phyloP scores from a whole-genome alignment of 768 basidiomycete genomes.

The Dentipellis sp. region DNA sequence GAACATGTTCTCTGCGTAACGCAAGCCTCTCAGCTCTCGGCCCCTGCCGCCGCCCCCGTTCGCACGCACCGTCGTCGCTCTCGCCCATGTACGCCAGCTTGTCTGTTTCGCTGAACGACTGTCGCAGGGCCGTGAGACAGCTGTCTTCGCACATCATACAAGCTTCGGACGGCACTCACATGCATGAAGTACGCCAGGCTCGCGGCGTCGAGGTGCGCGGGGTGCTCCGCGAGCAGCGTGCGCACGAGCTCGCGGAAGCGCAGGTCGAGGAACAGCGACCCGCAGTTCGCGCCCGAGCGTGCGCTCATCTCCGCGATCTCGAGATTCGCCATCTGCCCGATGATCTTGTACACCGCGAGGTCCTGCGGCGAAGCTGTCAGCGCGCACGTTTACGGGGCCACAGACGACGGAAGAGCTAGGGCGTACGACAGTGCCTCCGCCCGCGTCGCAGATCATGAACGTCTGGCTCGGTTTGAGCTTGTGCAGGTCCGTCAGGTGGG shows the following conservation, averaged over 20 bases:
- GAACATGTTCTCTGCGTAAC: slow-evolving; percentile 60
- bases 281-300: slow-evolving; percentile 80
- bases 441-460: slow-evolving; percentile 90
- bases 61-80: slow-evolving; percentile 57
- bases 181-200: slow-evolving; percentile 86
- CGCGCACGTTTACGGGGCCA: slow-evolving; percentile 3
- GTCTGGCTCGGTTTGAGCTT: slow-evolving; percentile 72
- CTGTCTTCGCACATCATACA: too few species aligned
- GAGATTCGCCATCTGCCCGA: slow-evolving; percentile 69
- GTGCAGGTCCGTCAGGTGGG: slow-evolving; percentile 71
- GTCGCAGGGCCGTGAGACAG: background rate
- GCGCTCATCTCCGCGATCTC: slow-evolving; percentile 91
- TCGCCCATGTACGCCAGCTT: slow-evolving; percentile 71
- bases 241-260: slow-evolving; percentile 77
- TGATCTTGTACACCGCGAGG: slow-evolving; percentile 49
- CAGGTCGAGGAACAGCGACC: slow-evolving; percentile 80
- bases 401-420: background rate
- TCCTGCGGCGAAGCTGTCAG: slow-evolving; percentile 23
- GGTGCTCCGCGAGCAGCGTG: slow-evolving; percentile 73
- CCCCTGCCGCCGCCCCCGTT: background rate
- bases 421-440: slow-evolving; percentile 15
- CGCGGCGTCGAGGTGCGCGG: slow-evolving; percentile 73
- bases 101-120: slow-evolving; percentile 78
- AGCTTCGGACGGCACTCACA: background rate
- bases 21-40: background rate